Evolutionary conservation across 2,329 filamentous ascomycete genomes (phyloP).

Genomic region (Talaromyces sp.): DNA sequence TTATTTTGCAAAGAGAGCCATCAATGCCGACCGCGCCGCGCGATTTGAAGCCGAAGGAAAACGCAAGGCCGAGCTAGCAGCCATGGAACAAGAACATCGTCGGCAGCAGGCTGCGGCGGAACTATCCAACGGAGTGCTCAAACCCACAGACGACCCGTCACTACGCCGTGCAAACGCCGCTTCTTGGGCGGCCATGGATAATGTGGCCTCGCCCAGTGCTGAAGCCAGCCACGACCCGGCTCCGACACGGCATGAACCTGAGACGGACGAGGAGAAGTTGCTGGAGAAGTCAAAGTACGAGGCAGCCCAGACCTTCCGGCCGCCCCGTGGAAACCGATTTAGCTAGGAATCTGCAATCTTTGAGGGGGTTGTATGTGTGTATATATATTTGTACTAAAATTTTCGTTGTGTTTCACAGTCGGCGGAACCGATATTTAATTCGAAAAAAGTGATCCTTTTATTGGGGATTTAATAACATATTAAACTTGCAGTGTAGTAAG

Average conservation of each 20-base stretch:
- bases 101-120: conserved; percentile 20
- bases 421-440: neutral
- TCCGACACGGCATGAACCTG: conserved; percentile 72
- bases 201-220: conserved; percentile 62
- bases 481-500: neutral
- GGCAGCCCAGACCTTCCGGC: conserved; percentile 65
- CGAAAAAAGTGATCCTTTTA: neutral
- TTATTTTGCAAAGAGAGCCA: conserved; percentile 89
- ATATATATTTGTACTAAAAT: neutral
- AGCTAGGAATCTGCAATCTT: conserved; percentile 35
- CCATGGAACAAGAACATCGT: conserved; percentile 29
- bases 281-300: conserved; percentile 88
- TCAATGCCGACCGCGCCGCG: conserved; percentile 79
- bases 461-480: neutral
- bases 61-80: conserved; percentile 39
- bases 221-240: conserved; percentile 76
- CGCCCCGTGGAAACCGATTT: conserved; percentile 82
- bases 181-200: conserved; percentile 27
- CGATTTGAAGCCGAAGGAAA: conserved; percentile 66
- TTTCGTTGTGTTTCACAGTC: neutral
- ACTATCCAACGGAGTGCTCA: conserved; percentile 5
- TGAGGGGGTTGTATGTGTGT: neutral
- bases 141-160: conserved; percentile 22
- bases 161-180: conserved; percentile 30
- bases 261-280: conserved; percentile 61